phyloP scores from a whole-genome alignment of 2,329 filamentous ascomycete species.

The Xylaria sp. region DNA sequence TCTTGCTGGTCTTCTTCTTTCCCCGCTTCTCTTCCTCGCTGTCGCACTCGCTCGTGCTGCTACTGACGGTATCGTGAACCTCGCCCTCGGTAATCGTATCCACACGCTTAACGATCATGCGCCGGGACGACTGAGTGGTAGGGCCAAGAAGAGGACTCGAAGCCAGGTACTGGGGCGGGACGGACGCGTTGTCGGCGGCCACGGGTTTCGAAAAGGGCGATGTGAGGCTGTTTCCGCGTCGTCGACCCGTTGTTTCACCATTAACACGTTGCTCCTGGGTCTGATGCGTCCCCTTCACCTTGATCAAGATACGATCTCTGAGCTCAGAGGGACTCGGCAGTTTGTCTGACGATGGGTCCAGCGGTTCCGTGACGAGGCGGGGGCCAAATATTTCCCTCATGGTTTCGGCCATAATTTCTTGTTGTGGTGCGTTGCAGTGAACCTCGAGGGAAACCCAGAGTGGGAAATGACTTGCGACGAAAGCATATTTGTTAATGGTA shows the following conservation, averaged over 20 bases:
- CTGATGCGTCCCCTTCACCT: constrained; percentile 81
- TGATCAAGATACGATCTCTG: constrained; percentile 82
- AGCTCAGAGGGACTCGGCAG: constrained; percentile 87
- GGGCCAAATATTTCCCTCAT: constrained; percentile 84
- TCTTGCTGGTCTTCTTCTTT: constrained; percentile 78
- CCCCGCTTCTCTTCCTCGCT: constrained; percentile 59
- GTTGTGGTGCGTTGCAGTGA: constrained; percentile 83
- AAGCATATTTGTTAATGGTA: constrained; percentile 93
- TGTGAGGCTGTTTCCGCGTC: constrained; percentile 72
- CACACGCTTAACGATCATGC: constrained; percentile 52
- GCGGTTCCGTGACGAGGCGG: constrained; percentile 75
- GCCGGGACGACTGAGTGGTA: constrained; percentile 54
- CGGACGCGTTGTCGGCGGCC: constrained; percentile 58
- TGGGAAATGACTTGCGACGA: constrained; percentile 82
- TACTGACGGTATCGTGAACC: constrained; percentile 58
- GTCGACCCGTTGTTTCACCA: constrained; percentile 51
- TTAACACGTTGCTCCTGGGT: constrained; percentile 49
- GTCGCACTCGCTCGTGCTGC: constrained; percentile 80
- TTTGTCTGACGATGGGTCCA: constrained; percentile 67
- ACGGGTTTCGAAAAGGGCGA: constrained; percentile 72
- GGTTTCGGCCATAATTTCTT: constrained; percentile 84
- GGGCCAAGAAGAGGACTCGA: constrained; percentile 58
- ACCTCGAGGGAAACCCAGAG: constrained; percentile 95
- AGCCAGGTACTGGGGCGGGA: constrained; percentile 55
- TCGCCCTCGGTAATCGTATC: constrained; percentile 61